A percentile compares a stretch with the other conserved stretches of the same genome.
These are phyloP conservation scores for Tagetes erecta DNA, from an alignment of 129 eudicot genomes.

Conservation along the genomic window DNA sequence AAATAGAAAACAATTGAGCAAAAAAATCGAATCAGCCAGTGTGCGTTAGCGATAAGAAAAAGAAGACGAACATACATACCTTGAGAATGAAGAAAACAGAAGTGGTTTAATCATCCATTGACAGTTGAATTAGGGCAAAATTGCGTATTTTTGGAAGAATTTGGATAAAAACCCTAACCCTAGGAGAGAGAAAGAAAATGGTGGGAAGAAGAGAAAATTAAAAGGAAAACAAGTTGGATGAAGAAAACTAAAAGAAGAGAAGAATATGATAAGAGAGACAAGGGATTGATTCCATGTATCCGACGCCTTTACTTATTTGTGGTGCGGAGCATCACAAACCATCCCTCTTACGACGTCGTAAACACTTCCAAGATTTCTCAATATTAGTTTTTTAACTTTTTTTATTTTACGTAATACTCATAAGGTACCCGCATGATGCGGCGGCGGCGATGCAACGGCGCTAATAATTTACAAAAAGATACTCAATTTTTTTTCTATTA, in stretches of 20 bases:
- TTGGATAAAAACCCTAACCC: conserved; percentile 58
- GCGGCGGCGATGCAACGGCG: too few relatives aligned
- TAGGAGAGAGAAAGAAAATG: conserved; percentile 39
- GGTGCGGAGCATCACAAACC: conserved; percentile 31
- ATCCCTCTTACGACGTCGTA: conserved; percentile 35
- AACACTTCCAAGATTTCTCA: background rate
- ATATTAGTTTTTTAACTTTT: too few relatives aligned
- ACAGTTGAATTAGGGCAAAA: conserved; percentile 33
- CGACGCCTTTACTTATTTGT: conserved; percentile 41
- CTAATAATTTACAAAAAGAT: too few relatives aligned
- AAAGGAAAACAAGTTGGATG: conserved; percentile 2
- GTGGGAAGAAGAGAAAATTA: conserved; percentile 27
- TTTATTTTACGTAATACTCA: too few relatives aligned
- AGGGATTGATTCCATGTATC: conserved; percentile 37
- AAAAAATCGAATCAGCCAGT: conserved; percentile 3
- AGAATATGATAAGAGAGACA: conserved; percentile 21
- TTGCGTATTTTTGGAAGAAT: conserved; percentile 21
- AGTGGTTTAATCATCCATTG: conserved; percentile 48
- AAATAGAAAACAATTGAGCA: background rate
- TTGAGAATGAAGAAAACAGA: conserved; percentile 10
- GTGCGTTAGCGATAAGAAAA: background rate
- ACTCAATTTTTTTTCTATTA: too few relatives aligned
- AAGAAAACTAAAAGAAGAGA: conserved; percentile 6
- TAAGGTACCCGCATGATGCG: too few relatives aligned
- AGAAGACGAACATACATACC: conserved; percentile 29